These are phyloP conservation scores for Microbotryum saponariae DNA, from an alignment of 1,284 basidiomycete species.

Conservation along the genomic window DNA sequence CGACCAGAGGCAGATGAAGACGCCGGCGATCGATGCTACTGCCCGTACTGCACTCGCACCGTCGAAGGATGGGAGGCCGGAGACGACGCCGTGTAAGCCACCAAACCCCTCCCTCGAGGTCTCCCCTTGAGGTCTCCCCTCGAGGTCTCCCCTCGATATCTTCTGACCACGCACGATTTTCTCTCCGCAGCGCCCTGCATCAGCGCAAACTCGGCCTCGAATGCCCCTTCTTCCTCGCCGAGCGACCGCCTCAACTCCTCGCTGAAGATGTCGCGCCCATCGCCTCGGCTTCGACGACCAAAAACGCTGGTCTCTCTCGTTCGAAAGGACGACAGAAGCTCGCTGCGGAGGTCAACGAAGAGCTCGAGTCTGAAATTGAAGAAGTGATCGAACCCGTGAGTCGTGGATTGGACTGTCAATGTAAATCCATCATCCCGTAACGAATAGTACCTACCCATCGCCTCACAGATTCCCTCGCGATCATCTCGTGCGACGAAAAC, in stretches of 20 bases:
- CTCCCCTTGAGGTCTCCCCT: not conserved
- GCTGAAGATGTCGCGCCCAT: not conserved
- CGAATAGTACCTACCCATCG: no score
- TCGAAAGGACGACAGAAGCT: slow-evolving; percentile 5
- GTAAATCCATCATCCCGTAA: no score
- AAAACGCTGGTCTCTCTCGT: not conserved
- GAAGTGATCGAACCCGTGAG: not conserved
- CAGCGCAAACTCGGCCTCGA: slow-evolving; percentile 20
- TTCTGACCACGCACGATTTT: no score
- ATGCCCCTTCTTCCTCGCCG: slow-evolving; percentile 29
- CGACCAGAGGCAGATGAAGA: slow-evolving; percentile 8
- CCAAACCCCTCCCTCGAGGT: not conserved
- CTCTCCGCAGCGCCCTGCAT: slow-evolving; percentile 11
- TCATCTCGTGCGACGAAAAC: not conserved
- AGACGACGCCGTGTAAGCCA: slow-evolving; percentile 24
- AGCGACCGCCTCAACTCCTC: not conserved
- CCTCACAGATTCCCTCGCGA: not conserved
- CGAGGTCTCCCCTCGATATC: not conserved
- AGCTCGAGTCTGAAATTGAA: not conserved
- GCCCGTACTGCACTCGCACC: slow-evolving; percentile 22
- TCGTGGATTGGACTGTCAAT: no score
- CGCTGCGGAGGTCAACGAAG: not conserved
- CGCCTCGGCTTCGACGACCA: not conserved
- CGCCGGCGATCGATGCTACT: slow-evolving; percentile 11
- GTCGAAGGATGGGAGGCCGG: slow-evolving; percentile 28